phyloP scores from a whole-genome alignment of 2,329 filamentous ascomycete genomes.

The Stemphylium vesicarium region DNA sequence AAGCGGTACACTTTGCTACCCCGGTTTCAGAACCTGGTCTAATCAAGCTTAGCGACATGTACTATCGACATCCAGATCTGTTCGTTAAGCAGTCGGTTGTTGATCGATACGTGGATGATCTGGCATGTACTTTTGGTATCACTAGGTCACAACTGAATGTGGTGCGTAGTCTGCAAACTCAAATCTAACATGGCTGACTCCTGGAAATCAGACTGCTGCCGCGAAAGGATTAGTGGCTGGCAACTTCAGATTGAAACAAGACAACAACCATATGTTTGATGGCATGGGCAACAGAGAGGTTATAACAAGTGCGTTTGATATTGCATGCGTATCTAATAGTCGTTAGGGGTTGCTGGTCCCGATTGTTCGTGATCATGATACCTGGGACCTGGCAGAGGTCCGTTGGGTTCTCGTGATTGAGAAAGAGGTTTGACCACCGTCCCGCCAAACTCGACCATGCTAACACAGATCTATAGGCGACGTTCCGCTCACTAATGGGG shows the following conservation, averaged over 20 bases:
- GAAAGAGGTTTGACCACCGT: constrained; percentile 67
- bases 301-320: background rate
- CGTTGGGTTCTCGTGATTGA: constrained; percentile 77
- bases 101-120: constrained; percentile 74
- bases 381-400: constrained; percentile 57
- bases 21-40: constrained; percentile 3
- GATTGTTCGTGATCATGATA: constrained; percentile 55
- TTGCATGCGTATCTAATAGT: background rate
- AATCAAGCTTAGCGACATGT: constrained; percentile 69
- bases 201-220: constrained; percentile 65
- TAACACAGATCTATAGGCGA: constrained; percentile 62
- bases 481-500: constrained; percentile 70
- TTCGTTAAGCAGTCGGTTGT: constrained; percentile 74
- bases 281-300: constrained; percentile 54
- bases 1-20: constrained; percentile 56
- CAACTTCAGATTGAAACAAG: constrained; percentile 56
- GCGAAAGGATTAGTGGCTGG: constrained; percentile 76
- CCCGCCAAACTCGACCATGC: background rate
- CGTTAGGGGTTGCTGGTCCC: constrained; percentile 69
- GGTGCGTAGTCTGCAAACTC: constrained; percentile 54
- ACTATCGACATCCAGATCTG: constrained; percentile 75
- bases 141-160: constrained; percentile 72
- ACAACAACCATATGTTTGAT: constrained; percentile 53
- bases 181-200: constrained; percentile 24
- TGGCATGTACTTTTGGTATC: constrained; percentile 72